Evolutionary conservation across 306 rosid species (phyloP), one percentile per base, ranked within the genome.

Genomic region (Prunus padus): DNA sequence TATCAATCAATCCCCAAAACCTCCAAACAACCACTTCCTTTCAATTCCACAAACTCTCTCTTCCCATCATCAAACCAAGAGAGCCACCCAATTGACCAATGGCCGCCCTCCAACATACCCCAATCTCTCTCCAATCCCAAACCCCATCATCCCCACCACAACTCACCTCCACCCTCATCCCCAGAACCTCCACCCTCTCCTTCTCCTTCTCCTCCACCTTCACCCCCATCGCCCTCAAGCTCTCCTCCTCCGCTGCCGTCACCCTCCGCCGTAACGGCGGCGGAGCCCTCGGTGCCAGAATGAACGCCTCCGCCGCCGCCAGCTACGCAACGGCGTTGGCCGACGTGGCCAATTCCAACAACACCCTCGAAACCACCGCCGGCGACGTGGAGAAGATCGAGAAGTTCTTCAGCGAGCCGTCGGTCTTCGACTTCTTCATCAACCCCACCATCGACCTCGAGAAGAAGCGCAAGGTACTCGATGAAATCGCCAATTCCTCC

Each of bases 311-410:
- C 0, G 97, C 87, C 0, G 91, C 97, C 22, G 25, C 88, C 23
- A 90, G 91, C 89, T 95, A 95, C 82, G 97, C 99, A 1, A 1
- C 74, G 2, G 99, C 97, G 3, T 82, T 95, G 2, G 97, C 93
- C 12, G 97, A 92, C 33, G 72, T 92, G 13, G 96, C 97, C 12
- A 46, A 60, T 0, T 26, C 89, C 22, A 90, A 84, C 90, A 60
- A 82, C 77, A 81, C 97, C 11, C 97, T 95, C 13, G 99, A 95
- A 50, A 65, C 84, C 2, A 95, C 97, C 18, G 65, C 78, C 67
- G 11, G 81, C 4, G 97, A 95, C 70, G 64, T 95, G 3, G 99
- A 95, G 79, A 92, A 92, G 72, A 51, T 95, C 76, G 92, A 89
- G 2, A 84, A 84, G 57, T 11, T 92, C 33, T 92, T 95, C 74